Base-by-base conservation (phyloP, 208 protist genomes). In the Trypanosoma melophagium region DNA sequence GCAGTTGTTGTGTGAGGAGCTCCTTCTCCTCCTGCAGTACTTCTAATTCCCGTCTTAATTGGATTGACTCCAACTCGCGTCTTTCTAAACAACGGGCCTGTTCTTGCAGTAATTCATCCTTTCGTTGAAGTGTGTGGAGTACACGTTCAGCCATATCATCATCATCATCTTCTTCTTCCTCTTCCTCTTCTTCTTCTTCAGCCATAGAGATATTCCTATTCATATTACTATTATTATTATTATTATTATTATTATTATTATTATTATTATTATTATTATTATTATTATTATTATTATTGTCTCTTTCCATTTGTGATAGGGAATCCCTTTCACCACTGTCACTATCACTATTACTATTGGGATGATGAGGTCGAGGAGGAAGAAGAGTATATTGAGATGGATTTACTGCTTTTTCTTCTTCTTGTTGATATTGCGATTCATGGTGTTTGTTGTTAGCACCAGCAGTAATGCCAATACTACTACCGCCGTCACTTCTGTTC, bases 1-100 rank as follows among this genome's bases (percentile, higher is more conserved):
- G 68, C 13, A 73, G 19, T 60, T 86, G 76, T 17, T 74, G 66
- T 9, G 62, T 69, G 28, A 90, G 60, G 1, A 69, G 60, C 10
- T 44, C 56, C 24, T 86, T 83, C 55, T 90, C 84, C 16, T 67
- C 55, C n/a, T 79, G 74, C 45, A 90, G 60, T 1, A 31, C 68
- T 0, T 60, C 35, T 19, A 87, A 61, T 65, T 87, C 81, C 17
- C 53, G 24, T 47, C 22, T 58, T 13, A 75, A 44, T 0, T 41
- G 42, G 13, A 44, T 65, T 51, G 74, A 42, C 45, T 73, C 77
- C 47, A 25, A 35, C 7, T 66, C 68, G 16, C 60, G 59, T 24
- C 45, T 50, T 25, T 54, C 25, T 67, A 74, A 41, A 17, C 22
- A 21, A 8, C 24, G 42, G 1, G 68, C 59, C 35, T 77, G 76